These are phyloP conservation scores for Symbiotaphrina buchneri DNA, from an alignment of 495 filamentous ascomycete genomes.

Conservation along the genomic window DNA sequence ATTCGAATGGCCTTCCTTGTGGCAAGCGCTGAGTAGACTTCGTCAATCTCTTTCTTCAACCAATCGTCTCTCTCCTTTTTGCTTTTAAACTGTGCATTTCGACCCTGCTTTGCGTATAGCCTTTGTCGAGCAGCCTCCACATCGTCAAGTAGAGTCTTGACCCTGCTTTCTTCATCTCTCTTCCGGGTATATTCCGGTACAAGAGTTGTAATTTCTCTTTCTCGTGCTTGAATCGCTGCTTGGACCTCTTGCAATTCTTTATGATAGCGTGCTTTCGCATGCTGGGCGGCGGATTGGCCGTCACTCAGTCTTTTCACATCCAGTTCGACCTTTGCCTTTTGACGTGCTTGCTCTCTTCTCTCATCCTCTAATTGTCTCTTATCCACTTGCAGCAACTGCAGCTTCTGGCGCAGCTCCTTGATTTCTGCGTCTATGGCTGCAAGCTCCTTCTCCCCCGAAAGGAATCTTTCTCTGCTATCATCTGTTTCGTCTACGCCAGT, in stretches of 20 bases:
- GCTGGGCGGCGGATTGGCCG: slow-evolving; percentile 56
- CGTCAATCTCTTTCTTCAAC: slow-evolving; percentile 58
- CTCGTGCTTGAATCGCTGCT: slow-evolving; percentile 47
- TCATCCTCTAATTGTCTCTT: slow-evolving; percentile 78
- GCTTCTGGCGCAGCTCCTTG: slow-evolving; percentile 52
- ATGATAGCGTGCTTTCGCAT: slow-evolving; percentile 43
- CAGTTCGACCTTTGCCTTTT: slow-evolving; percentile 65
- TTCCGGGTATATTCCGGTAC: slow-evolving; percentile 51
- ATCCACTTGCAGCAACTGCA: slow-evolving; percentile 75
- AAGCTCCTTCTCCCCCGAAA: slow-evolving; percentile 63
- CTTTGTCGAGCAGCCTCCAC: slow-evolving; percentile 57
- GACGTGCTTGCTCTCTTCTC: slow-evolving; percentile 51
- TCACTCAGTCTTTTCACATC: slow-evolving; percentile 60
- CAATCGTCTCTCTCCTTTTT: slow-evolving; percentile 75
- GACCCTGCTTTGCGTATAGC: slow-evolving; percentile 82
- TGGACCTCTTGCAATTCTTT: slow-evolving; percentile 52
- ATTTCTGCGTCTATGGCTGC: slow-evolving; percentile 54
- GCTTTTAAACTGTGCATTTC: slow-evolving; percentile 69
- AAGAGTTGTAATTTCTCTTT: slow-evolving; percentile 49
- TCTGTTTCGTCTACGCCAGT: slow-evolving; percentile 66
- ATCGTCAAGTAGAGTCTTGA: slow-evolving; percentile 46
- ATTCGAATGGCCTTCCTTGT: slow-evolving; percentile 63
- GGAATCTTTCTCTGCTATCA: slow-evolving; percentile 53
- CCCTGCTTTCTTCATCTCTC: slow-evolving; percentile 44
- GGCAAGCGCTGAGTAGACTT: slow-evolving; percentile 50